Percentiles rank a stretch among this genome's conserved stretches.
phyloP scores from a whole-genome alignment of 2,329 filamentous ascomycete genomes.

The Cercospora nicotianae region DNA sequence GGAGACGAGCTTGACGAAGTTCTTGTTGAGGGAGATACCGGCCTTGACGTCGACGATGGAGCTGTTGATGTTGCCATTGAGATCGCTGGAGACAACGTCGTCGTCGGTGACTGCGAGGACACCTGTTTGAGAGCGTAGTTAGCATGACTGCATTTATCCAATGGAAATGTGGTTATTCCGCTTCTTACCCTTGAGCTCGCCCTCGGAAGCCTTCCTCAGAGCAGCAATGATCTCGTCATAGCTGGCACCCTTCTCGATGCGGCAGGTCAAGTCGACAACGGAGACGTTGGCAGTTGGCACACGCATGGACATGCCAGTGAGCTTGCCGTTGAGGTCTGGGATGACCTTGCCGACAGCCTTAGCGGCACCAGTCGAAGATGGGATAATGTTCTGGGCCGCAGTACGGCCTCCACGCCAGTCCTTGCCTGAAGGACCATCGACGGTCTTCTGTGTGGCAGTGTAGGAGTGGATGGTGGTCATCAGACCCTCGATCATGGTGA shows the following conservation, averaged over 20 bases:
- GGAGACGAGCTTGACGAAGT: slow-evolving; percentile 97
- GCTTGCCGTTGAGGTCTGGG: slow-evolving; percentile 95
- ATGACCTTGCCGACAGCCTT: slow-evolving; percentile 99
- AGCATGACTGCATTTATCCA: neutral
- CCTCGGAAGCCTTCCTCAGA: slow-evolving; percentile 81
- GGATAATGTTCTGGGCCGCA: slow-evolving; percentile 99
- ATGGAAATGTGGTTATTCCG: neutral
- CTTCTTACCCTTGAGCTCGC: slow-evolving; percentile 76
- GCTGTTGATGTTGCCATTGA: slow-evolving; percentile 89
- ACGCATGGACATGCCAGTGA: slow-evolving; percentile 99
- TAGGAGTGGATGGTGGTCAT: slow-evolving; percentile 99
- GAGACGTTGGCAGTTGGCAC: slow-evolving; percentile 98
- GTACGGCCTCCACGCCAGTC: slow-evolving; percentile 99
- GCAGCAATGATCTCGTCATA: slow-evolving; percentile 92
- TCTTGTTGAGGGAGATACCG: slow-evolving; percentile 95
- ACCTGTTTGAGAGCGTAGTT: slow-evolving; percentile 51
- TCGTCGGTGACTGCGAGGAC: slow-evolving; percentile 96
- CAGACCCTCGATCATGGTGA: slow-evolving; percentile 93
- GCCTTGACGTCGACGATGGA: slow-evolving; percentile 99
- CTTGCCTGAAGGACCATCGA: slow-evolving; percentile 96
- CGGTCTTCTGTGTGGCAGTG: slow-evolving; percentile 99
- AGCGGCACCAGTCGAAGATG: slow-evolving; percentile 96
- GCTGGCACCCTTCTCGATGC: slow-evolving; percentile 82
- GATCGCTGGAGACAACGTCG: slow-evolving; percentile 88
- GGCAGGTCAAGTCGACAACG: slow-evolving; percentile 94